Evolutionary conservation across 164 flowering plant genomes (phyloP).

Genomic region (Liquidambar formosana): DNA sequence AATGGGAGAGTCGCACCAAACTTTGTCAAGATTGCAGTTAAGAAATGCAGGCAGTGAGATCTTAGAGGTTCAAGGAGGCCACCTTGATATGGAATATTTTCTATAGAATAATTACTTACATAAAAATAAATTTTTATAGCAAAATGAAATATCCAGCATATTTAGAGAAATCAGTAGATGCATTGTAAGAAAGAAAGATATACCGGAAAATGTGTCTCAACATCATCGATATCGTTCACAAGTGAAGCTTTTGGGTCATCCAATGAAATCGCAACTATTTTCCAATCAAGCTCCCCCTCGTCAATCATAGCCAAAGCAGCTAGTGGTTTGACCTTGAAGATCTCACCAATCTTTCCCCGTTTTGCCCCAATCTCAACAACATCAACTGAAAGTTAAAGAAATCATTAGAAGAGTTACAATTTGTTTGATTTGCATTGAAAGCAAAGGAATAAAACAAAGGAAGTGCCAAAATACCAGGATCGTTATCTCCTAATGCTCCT

Average conservation of each 20-base stretch:
- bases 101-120: too few relatives aligned
- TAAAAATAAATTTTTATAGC: too few relatives aligned
- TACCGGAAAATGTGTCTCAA: constrained; percentile 98
- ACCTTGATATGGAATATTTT: too few relatives aligned
- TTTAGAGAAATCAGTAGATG: not conserved
- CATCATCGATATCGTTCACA: constrained; percentile 87
- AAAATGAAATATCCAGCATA: not conserved
- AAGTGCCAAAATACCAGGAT: constrained; percentile 48
- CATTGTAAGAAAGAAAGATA: constrained; percentile 8
- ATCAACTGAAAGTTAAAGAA: constrained; percentile 61
- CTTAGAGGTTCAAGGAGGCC: too few relatives aligned
- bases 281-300: constrained; percentile 99
- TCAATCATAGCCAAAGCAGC: constrained; percentile 98
- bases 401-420: not conserved
- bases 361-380: constrained; percentile 96
- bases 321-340: constrained; percentile 85
- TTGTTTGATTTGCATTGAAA: not conserved
- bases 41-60: too few relatives aligned
- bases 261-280: constrained; percentile 92
- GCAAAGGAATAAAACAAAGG: not conserved
- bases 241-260: constrained; percentile 94
- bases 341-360: constrained; percentile 69
- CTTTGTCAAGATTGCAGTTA: too few relatives aligned
- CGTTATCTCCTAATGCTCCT: constrained; percentile 94
- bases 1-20: too few relatives aligned